These are phyloP conservation scores for Magnolia changhungtana DNA, from an alignment of 164 flowering plant genomes.

Conservation along the genomic window DNA sequence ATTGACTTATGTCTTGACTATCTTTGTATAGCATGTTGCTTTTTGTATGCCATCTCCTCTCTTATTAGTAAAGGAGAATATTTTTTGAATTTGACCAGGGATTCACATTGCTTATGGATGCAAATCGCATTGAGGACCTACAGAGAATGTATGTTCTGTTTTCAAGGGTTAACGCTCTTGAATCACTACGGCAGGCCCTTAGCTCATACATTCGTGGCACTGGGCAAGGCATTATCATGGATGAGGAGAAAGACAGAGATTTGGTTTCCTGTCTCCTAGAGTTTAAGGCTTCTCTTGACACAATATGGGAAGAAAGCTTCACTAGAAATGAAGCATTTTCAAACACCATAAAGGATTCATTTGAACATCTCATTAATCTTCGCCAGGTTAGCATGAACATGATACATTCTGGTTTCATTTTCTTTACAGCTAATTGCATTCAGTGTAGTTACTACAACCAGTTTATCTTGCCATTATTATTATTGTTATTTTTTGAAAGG, in stretches of 20 bases:
- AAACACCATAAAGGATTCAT: constrained; percentile 87
- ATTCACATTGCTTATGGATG: constrained; percentile 88
- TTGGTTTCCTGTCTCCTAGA: constrained; percentile 80
- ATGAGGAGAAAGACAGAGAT: constrained; percentile 98
- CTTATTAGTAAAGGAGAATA: neutral
- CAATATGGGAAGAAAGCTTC: constrained; percentile 92
- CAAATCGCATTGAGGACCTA: constrained; percentile 87
- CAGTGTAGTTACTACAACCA: neutral
- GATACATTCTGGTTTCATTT: neutral
- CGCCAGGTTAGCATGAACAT: constrained; percentile 61
- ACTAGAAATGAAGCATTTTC: constrained; percentile 75
- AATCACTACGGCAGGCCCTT: constrained; percentile 75
- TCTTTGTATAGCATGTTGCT: neutral
- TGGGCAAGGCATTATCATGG: constrained; percentile 86
- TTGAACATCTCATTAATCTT: constrained; percentile 94
- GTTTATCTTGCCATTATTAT: too few relatives aligned
- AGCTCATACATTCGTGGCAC: constrained; percentile 73
- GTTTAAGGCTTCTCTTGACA: constrained; percentile 86
- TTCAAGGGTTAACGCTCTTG: constrained; percentile 82
- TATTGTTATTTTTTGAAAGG: neutral
- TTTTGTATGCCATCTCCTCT: neutral
- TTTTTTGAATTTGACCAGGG: constrained; percentile 47
- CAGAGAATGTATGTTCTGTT: constrained; percentile 73
- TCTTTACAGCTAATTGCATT: neutral
- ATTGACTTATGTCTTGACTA: neutral